Evolutionary conservation across 2,329 filamentous ascomycete genomes (phyloP), one percentile per base, ranked within the genome.

Genomic region (Penicillium sp.): DNA sequence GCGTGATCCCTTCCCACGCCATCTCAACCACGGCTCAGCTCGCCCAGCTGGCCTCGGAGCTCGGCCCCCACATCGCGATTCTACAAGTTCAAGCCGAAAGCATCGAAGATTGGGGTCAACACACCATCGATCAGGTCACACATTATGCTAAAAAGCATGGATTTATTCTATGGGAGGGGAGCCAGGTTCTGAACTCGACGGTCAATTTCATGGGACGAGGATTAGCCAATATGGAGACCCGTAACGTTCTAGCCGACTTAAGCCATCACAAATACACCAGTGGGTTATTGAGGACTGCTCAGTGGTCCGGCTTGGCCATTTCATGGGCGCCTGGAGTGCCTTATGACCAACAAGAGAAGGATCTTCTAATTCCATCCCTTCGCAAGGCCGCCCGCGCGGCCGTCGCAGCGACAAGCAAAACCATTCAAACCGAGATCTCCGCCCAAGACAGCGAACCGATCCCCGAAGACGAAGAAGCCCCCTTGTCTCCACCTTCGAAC

Each of bases 81-180:
- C 75, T 87, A 54, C 85, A 86, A 71, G 83, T 85, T 4, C 83
- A 86, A 66, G 84, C 83, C 54, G 85, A 87, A 71, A 85, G 85
- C 52, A 81, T 87, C 63, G 79, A 81, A 60, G 85, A 87, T 70
- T 87, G 84, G 78, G 80, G 79, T 14, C 80, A 83, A 58, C 77
- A 82, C 56, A 85, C 83, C 1, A 81, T 81, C 31, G 69, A 70
- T 23, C 68, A 72, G 51, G 66, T 78, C 53, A 70, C 62, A 21
- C 62, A 62, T 29, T 58, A 75, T 35, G 69, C 75, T n/a, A 74
- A 69, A 51, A 71, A 65, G 54, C 64, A 76, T 63, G 67, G 65
- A 2, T 78, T 78, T 54, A 56, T 78, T 29, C 62, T 78, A 48
- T 78, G 75, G 75, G 75, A 78, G 63, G 69, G 72, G 16, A 73